Evolutionary conservation across 2,329 filamentous ascomycete genomes (phyloP).

Genomic region (Hymenoscyphus scutula): DNA sequence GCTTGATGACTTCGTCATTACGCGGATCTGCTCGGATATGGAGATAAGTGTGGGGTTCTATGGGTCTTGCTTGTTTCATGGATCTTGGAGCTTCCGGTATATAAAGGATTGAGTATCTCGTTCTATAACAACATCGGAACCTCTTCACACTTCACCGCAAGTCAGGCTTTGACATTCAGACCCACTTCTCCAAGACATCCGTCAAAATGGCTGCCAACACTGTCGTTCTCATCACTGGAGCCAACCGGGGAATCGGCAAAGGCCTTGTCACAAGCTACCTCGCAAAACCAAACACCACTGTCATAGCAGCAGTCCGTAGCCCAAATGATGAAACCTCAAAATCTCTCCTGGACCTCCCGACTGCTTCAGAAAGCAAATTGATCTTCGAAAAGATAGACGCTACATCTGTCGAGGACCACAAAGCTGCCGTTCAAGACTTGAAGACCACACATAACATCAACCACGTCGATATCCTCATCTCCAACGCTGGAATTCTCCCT

Average conservation of each 20-base stretch:
- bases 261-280: constrained; percentile 38
- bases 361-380: constrained; percentile 34
- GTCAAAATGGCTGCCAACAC: not conserved
- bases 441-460: constrained; percentile 38
- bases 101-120: too few relatives aligned
- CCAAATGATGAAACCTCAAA: constrained; percentile 31
- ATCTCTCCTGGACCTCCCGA: constrained; percentile 22
- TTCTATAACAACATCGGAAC: too few relatives aligned
- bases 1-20: too few relatives aligned
- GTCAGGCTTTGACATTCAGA: not conserved
- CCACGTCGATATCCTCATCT: constrained; percentile 48
- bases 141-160: not conserved
- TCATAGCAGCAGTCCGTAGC: constrained; percentile 42
- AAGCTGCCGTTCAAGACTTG: constrained; percentile 37
- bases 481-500: constrained; percentile 46
- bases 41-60: too few relatives aligned
- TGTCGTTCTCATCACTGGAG: not conserved
- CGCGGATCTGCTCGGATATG: too few relatives aligned
- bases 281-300: constrained; percentile 37
- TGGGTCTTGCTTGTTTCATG: too few relatives aligned
- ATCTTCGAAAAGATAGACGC: constrained; percentile 46
- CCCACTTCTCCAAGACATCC: not conserved
- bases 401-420: constrained; percentile 37
- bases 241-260: constrained; percentile 16
- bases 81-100: too few relatives aligned